Base-by-base conservation (phyloP, 176 grass and related monocot species). In the Areca catechu region DNA sequence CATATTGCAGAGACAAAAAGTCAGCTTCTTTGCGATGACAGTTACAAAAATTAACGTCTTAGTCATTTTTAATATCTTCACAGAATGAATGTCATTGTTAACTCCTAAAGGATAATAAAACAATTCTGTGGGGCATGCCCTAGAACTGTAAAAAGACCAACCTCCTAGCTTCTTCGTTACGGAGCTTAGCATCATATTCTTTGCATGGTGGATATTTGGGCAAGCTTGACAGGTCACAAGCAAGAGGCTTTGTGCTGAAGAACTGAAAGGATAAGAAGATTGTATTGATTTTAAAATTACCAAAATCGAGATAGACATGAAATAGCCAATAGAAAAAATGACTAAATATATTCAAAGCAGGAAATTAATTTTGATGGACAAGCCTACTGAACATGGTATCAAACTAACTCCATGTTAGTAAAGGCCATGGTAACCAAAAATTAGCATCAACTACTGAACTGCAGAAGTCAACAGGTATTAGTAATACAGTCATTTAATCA, bases 161-260 rank as follows among this genome's bases (percentile, higher is more conserved):
- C 93, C 93, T 85, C 67, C 88, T 85, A 63, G 81, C 88, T 79
- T 92, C 88, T 58, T 92, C 93, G 73, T 98, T 88, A 67, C 93
- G 80, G 77, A 92, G 88, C 56, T 92, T 98, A 51, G 84, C 93
- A 64, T 92, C 88, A 27, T 98, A 98, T 72, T 98, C 88, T 78
- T 98, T 98, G 60, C 93, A 92, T 49, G 93, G 93, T 69, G 93
- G 94, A 85, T 98, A 98, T 77, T 92, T 98, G 4, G 94, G 88
- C 63, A 98, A 79, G 51, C 81, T 90, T 58, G 84, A 88, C 29
- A 84, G 94, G 70, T 98, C 86, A 19, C 94, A 93, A 10, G 88
- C 88, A 83, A 78, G 85, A 57, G 94, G 94, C 16, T 98, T 98
- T 2, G 76, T 81, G 49, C 29, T 76, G 64, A 82, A 82, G 48